Evolutionary conservation across 1,284 basidiomycete species (phyloP).

Genomic region (Cystobasidium sp.): DNA sequence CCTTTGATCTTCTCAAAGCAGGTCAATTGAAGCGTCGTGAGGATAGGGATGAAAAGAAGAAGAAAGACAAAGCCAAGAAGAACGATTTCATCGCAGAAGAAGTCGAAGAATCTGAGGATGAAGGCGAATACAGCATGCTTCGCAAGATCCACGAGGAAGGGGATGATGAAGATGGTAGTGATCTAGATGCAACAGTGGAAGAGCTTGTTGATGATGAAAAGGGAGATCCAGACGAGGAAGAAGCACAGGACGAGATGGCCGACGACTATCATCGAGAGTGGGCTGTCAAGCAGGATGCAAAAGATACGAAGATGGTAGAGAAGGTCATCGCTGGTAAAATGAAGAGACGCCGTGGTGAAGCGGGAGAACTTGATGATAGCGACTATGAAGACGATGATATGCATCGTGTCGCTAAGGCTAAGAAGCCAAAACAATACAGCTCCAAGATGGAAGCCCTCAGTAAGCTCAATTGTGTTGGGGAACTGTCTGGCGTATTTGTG

Average conservation of each 20-base stretch:
- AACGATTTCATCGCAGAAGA: slow-evolving; percentile 44
- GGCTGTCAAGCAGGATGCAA: slow-evolving; percentile 21
- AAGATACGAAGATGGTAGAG: slow-evolving; percentile 25
- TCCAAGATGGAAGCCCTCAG: slow-evolving; percentile 38
- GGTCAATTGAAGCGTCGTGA: slow-evolving; percentile 25
- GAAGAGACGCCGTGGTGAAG: slow-evolving; percentile 21
- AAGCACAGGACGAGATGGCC: slow-evolving; percentile 40
- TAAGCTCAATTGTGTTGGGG: not conserved
- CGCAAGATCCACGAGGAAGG: slow-evolving; percentile 30
- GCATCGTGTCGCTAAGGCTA: slow-evolving; percentile 23
- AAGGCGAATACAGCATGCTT: slow-evolving; percentile 33
- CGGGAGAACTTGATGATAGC: slow-evolving; percentile 34
- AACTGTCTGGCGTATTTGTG: not conserved
- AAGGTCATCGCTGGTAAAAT: slow-evolving; percentile 37
- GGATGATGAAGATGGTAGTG: slow-evolving; percentile 44
- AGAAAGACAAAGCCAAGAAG: slow-evolving; percentile 24
- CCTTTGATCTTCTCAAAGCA: slow-evolving; percentile 23
- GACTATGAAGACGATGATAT: slow-evolving; percentile 45
- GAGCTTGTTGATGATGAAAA: slow-evolving; percentile 44
- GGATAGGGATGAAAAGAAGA: slow-evolving; percentile 9
- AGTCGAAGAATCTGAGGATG: slow-evolving; percentile 46
- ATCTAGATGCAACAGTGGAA: slow-evolving; percentile 33
- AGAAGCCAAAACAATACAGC: slow-evolving; percentile 38
- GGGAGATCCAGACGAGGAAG: slow-evolving; percentile 37
- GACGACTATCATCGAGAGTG: slow-evolving; percentile 34